Evolutionary conservation across 163 green algal genomes (phyloP), one percentile per base, ranked within the genome.

Genomic region (Volvox carteri): DNA sequence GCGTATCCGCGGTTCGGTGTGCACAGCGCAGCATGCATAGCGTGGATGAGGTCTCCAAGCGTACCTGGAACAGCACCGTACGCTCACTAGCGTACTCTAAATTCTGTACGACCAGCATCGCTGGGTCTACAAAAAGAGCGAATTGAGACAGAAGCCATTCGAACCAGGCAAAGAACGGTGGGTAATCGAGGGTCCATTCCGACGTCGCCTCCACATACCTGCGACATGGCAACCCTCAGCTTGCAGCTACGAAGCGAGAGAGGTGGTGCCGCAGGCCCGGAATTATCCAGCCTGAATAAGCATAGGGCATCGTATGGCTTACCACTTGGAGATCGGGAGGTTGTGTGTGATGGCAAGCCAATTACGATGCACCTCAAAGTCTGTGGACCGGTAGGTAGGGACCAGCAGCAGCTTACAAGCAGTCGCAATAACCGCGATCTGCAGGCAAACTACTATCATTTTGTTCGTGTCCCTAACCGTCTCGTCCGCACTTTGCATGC

Each of bases 311-410:
- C 4, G 18, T 65, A 65, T n/a, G n/a, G 5, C 93, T 73, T 84
- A 98, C 97, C 97, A 98, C 46, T 96, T 76, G 12, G 58, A 67
- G 1, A 96, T 39, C 2, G 97, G 97, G 60, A 98, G 92, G 23
- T 65, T 94, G 86, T 95, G 85, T 0, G 98, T 99, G 79, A 99
- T 95, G 9, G 98, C 98, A 19, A 99, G 89, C 98, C 98, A 99
- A 93, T 99, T 98, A 12, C 98, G 93, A 88, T 99, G 98, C 7
- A 99, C 98, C 86, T 99, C 98, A 92, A 99, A 99, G 77, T 99
- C 98, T 0, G 98, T 99, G 48, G 96, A 99, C 5, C 93, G 86
- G 67, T 99, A 99, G 0, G 95, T 88, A 1, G 97, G 96, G 6
- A 98, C 60, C n/a, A 99, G 91, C 72, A 99, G 90, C 33, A 99